Evolutionary conservation across 441 rosid genomes (phyloP).

Genomic region (Isatis lusitanica): DNA sequence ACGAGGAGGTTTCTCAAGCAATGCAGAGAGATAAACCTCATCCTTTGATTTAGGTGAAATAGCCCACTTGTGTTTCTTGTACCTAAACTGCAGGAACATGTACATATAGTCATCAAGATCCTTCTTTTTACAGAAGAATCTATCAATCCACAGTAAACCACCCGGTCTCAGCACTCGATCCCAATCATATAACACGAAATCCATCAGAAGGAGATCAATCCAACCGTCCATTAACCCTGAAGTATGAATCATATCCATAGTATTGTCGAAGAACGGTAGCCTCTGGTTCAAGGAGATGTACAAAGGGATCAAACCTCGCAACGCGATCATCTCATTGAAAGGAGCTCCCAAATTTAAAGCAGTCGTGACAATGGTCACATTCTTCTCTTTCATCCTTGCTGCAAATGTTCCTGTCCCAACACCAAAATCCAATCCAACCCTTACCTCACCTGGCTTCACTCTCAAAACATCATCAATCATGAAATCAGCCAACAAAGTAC

Average conservation of each 20-base stretch:
- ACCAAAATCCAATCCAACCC: constrained; percentile 71
- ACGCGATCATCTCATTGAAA: constrained; percentile 77
- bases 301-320: constrained; percentile 74
- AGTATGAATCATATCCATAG: constrained; percentile 85
- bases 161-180: constrained; percentile 83
- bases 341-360: constrained; percentile 87
- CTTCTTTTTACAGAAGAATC: constrained; percentile 67
- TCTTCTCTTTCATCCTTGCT: constrained; percentile 78
- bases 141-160: constrained; percentile 82
- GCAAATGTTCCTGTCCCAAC: constrained; percentile 87
- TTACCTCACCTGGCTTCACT: constrained; percentile 59
- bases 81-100: constrained; percentile 83
- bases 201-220: constrained; percentile 71
- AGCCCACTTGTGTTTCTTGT: constrained; percentile 85
- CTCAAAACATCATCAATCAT: constrained; percentile 57
- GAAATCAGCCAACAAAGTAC: constrained; percentile 53
- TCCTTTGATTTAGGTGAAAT: constrained; percentile 64
- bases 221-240: constrained; percentile 78
- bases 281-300: constrained; percentile 76
- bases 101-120: constrained; percentile 87
- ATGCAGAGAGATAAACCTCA: constrained; percentile 78
- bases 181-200: constrained; percentile 82
- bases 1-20: constrained; percentile 84
- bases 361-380: constrained; percentile 73
- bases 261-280: constrained; percentile 84